Evolutionary conservation across 2,329 filamentous ascomycete species (phyloP), one percentile per base, ranked within the genome.

Genomic region (Trichoderma cornu-damae): DNA sequence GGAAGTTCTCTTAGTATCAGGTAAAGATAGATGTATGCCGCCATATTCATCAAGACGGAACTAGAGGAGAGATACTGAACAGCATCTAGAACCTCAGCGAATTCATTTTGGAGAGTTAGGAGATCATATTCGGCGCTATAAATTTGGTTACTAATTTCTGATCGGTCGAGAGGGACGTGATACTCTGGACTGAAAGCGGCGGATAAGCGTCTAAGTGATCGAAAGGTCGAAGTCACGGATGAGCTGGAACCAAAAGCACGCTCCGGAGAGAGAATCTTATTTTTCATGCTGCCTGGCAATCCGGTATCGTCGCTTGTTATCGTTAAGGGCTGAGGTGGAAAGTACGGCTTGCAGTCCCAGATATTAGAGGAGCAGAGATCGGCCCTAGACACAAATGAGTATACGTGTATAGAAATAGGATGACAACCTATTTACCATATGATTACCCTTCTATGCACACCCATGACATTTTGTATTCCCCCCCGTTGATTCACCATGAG

Each of bases 1-100:
- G 50, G 50, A 35, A 53, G 50, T 16, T 53, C 50, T 44, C 50
- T 43, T 5, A 53, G 6, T 6, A 44, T 20, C 3, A 53, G 28
- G 7, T 53, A 53, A 3, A 28, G 50, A 16, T 44, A 53, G 5
- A 28, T 6, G 18, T 53, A 53, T 26, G 30, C 38, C 1, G 50
- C 38, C 3, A 32, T 44, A 26, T 35, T 35, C 18, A 53, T 35
- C 6, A 53, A n/a, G 3, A 43, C 20, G 28, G 30, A 22, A 16
- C 2, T 34, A 24, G 50, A 53, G 0, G 50, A 53, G 1, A 44
- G 28, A 42, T 53, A 44, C 9, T 44, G 9, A 6, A 2, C 4
- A 0, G 28, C 1, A 7, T n/a, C 3, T 8, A 35, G 14, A 26
- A 18, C 5, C 4, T 53, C 38, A 4, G 22, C 4, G 9, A 9